A percentile compares a stretch with the other conserved stretches of the same genome.
Conservation (phyloP, 345 rosid genomes). For the Hibiscus syriacus region DNA sequence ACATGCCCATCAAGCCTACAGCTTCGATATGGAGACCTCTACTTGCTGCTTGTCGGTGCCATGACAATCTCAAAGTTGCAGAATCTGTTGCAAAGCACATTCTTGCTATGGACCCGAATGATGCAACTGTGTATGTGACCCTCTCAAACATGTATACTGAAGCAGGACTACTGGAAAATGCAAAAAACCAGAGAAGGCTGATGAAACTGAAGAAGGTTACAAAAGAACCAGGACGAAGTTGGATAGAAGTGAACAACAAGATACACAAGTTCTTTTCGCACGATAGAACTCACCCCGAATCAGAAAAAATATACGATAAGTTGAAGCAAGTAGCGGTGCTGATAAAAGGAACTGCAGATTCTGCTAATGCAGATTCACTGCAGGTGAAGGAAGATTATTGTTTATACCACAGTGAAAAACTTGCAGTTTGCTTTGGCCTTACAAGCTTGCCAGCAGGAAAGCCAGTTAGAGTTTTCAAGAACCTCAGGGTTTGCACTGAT, state of each 20-base stretch:
- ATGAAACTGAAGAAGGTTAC: conserved; percentile 8
- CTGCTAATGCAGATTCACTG: not conserved
- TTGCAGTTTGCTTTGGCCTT: conserved; percentile 25
- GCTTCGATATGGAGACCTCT: conserved; percentile 25
- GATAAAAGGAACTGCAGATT: conserved; percentile 1
- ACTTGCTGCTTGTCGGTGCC: conserved; percentile 28
- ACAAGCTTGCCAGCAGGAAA: conserved; percentile 17
- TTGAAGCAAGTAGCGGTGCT: conserved; percentile 14
- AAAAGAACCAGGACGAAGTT: conserved; percentile 24
- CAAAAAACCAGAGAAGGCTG: conserved; percentile 18
- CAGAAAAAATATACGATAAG: conserved; percentile 11
- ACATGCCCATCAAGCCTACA: conserved; percentile 21
- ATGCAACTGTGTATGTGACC: conserved; percentile 16
- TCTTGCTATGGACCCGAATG: conserved; percentile 15
- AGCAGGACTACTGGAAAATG: conserved; percentile 3
- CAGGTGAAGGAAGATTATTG: not conserved
- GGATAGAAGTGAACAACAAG: conserved; percentile 21
- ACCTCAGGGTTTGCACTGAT: conserved; percentile 17
- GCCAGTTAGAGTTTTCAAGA: conserved; percentile 20
- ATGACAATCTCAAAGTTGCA: conserved; percentile 17
- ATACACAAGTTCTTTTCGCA: conserved; percentile 20
- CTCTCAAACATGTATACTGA: conserved; percentile 21
- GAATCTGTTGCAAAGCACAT: conserved; percentile 17
- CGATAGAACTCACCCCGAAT: conserved; percentile 14
- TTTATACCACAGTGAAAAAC: conserved; percentile 26